Conservation (phyloP, 192 early-diverging fungal species). For the Radiomyces spectabilis region DNA sequence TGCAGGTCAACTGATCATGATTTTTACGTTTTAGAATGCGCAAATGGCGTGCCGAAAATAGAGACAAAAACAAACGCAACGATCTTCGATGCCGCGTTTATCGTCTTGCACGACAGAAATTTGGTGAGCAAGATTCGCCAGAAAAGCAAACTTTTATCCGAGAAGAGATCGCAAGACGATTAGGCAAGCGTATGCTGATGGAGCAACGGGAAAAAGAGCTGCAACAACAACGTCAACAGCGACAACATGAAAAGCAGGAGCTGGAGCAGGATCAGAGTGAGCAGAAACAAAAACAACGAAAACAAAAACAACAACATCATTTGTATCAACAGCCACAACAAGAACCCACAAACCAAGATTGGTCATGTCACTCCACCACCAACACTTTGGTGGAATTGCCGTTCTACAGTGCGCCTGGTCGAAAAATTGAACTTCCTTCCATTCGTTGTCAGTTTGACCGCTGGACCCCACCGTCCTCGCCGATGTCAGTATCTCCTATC, state of each 20-base stretch:
- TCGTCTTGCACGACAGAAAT: constrained; percentile 49
- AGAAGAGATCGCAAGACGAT: constrained; percentile 45
- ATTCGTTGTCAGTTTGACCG: not conserved
- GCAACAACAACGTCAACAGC: not conserved
- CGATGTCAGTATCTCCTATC: too few species aligned
- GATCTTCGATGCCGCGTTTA: constrained; percentile 68
- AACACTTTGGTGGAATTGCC: constrained; percentile 6
- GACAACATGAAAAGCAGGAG: too few species aligned
- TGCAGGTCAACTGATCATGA: not conserved
- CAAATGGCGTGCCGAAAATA: constrained; percentile 37
- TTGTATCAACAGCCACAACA: not conserved
- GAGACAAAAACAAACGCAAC: constrained; percentile 52
- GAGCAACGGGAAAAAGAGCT: not conserved
- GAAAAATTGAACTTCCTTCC: constrained; percentile 13
- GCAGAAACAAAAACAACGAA: not conserved
- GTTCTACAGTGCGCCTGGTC: constrained; percentile 8
- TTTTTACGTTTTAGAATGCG: constrained; percentile 30
- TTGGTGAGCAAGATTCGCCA: constrained; percentile 50
- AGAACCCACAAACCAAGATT: not conserved
- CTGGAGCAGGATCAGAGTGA: not conserved
- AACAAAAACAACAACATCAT: not conserved
- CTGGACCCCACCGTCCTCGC: not conserved
- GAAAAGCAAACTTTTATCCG: constrained; percentile 58
- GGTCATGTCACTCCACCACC: too few species aligned
- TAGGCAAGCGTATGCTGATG: constrained; percentile 13